Evolutionary conservation across 352 stramenopile species (phyloP), one percentile per base, ranked within the genome.

Genomic region (Phytophthora foliorum): DNA sequence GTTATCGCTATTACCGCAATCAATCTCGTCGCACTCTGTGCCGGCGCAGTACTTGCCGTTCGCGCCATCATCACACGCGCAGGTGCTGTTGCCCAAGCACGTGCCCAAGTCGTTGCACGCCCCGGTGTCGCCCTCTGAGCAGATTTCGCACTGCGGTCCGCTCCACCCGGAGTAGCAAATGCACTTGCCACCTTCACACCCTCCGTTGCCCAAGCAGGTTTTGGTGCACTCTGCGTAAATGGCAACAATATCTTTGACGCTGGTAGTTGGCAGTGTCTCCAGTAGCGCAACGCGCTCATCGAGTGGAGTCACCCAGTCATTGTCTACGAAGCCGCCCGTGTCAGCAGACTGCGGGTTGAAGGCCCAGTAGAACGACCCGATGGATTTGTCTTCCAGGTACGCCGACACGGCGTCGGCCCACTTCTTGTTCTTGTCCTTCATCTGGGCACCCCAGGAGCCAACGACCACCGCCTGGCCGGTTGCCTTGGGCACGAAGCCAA

Each of bases 351-450:
- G 79, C 6, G 86, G 86, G 57, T 94, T 94, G 38, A 94, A 81
- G 1, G 81, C 81, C 85, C 86, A 94, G 60, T 92, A 90, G 59
- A 94, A 94, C 14, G 81, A 92, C 10, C 78, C 79, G 46, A 94
- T 86, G 10, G 48, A 75, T 19, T 86, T 89, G 27, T 82, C 49
- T 13, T 72, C 53, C 17, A 94, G 52, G 45, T 92, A 94, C 10
- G 74, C 38, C 11, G 77, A 78, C 25, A 90, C 75, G 0, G 74
- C 71, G 19, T 75, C 74, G 0, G 79, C 83, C 86, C 81, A 91
- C 42, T 85, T 56, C 41, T 83, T 77, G 73, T 92, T 78, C 21
- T 81, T 81, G 27, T 74, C 80, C 25, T 81, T 65, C 80, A 92
- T 85, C 56, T 85, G 81, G 39, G 82, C 84, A 0, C 86, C 86